Base-by-base conservation (phyloP, 192 early-diverging fungal genomes). In the Gonapodya sp. region DNA sequence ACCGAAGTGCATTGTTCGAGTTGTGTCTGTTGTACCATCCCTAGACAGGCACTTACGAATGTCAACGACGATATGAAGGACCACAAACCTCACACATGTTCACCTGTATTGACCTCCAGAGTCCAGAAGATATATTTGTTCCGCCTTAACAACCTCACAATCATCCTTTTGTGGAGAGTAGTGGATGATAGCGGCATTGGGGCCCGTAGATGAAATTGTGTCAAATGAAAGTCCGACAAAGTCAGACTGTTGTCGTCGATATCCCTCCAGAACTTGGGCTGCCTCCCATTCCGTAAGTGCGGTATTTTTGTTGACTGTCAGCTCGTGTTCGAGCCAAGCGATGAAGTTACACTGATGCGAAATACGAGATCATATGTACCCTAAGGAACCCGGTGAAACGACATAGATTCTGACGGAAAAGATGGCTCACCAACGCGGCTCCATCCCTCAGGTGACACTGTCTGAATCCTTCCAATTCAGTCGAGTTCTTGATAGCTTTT, bases 151-250 rank as follows among this genome's bases (percentile, higher is more conserved):
- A 31, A 88, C 84, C 18, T 92, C 92, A 79, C 95, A 95, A 14
- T 88, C 88, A 32, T 90, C 94, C 82, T 89, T 91, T 82, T 94
- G 90, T 35, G 97, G 96, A 85, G 92, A 93, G 89, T 99, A 99
- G 85, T 99, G 97, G 83, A 99, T 98, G 84, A 99, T 96, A 36
- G 96, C 93, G 1, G 95, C 97, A 82, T 97, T 99, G n/a, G 97
- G 85, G 0, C 97, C 97, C 2, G 95, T 95, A 18, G 94, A 92
- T 1, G 96, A 97, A 81, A 99, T 99, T 31, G 97, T 99, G 82
- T 93, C 94, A 82, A 99, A 99, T 79, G 94, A 95, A 73, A 97
- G 92, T 0, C 97, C 97, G 35, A 96, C 92, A 85, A 95, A 98
- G 84, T 94, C 84, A 35, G 87, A 82, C 82, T 94, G 93, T 80